Evolutionary conservation across 805 yeast genomes (phyloP).

Genomic region (Candida sithepensis): DNA sequence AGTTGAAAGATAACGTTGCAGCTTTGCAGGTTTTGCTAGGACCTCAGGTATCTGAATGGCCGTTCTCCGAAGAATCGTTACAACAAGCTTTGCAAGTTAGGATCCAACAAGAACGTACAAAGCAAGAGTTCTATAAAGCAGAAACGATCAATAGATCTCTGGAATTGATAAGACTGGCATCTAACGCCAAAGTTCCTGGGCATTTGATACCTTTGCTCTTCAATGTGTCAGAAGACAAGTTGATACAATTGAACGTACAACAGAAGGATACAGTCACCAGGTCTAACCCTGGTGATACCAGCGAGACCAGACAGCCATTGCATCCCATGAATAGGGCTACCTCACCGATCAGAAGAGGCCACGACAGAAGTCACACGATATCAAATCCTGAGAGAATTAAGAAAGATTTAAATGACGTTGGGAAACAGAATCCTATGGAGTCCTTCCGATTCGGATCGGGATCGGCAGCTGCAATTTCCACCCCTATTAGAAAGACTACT

Average conservation of each 20-base stretch:
- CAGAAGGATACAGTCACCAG: not conserved
- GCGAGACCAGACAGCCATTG: not conserved
- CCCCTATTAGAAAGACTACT: slow-evolving; percentile 13
- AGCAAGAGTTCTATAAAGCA: slow-evolving; percentile 69
- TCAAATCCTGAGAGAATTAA: slow-evolving; percentile 3
- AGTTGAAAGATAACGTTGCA: not conserved
- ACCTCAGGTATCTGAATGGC: slow-evolving; percentile 47
- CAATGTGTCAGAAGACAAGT: slow-evolving; percentile 14
- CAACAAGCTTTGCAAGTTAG: slow-evolving; percentile 55
- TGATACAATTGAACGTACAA: slow-evolving; percentile 13
- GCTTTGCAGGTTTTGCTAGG: slow-evolving; percentile 54
- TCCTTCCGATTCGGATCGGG: slow-evolving; percentile 31
- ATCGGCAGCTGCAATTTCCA: too few species aligned
- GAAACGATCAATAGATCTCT: slow-evolving; percentile 60
- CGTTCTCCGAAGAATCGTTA: slow-evolving; percentile 54
- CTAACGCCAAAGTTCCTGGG: slow-evolving; percentile 60
- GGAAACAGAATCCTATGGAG: slow-evolving; percentile 20
- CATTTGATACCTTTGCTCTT: slow-evolving; percentile 60
- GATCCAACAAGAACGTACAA: slow-evolving; percentile 75
- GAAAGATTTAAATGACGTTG: not conserved
- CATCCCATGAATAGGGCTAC: slow-evolving; percentile 6
- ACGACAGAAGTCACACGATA: slow-evolving; percentile 11
- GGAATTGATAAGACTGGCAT: slow-evolving; percentile 59
- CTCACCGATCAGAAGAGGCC: slow-evolving; percentile 9
- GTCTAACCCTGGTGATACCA: too few species aligned